phyloP scores from a whole-genome alignment of 805 yeast genomes.

The Ogataea degrootiae region DNA sequence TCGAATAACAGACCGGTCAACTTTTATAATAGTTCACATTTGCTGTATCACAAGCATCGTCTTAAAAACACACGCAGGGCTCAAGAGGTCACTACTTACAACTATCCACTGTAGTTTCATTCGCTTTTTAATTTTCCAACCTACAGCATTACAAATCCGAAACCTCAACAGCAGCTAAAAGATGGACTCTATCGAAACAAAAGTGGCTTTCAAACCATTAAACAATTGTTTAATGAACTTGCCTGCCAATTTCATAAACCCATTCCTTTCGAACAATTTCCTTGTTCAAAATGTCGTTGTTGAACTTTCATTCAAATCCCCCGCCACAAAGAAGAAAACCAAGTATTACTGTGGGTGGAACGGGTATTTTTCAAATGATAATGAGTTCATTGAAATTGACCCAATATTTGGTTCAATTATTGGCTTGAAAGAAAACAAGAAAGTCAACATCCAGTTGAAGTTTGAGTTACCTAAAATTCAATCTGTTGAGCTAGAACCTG shows the following conservation, averaged over 20 bases:
- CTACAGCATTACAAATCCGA: not conserved
- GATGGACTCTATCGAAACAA: slow-evolving; percentile 21
- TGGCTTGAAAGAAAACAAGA: slow-evolving; percentile 39
- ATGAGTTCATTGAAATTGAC: slow-evolving; percentile 51
- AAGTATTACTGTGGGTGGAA: slow-evolving; percentile 27
- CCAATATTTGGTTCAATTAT: slow-evolving; percentile 56
- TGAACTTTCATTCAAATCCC: slow-evolving; percentile 21
- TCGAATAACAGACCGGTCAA: not conserved
- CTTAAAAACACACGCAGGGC: too few species aligned
- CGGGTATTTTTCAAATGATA: slow-evolving; percentile 22
- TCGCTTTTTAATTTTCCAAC: not conserved
- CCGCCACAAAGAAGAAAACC: slow-evolving; percentile 8
- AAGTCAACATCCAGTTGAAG: slow-evolving; percentile 40
- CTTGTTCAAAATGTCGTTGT: slow-evolving; percentile 37
- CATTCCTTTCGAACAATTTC: slow-evolving; percentile 34
- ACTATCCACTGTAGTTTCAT: not conserved
- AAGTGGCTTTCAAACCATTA: slow-evolving; percentile 19
- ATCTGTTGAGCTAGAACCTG: slow-evolving; percentile 73
- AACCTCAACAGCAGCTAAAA: not conserved
- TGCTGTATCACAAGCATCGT: too few species aligned
- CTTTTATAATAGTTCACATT: too few species aligned
- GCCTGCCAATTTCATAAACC: slow-evolving; percentile 33
- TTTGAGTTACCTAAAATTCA: slow-evolving; percentile 48
- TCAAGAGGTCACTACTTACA: not conserved
- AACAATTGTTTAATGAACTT: slow-evolving; percentile 33